Evolutionary conservation across 2,329 filamentous ascomycete genomes (phyloP).

Genomic region (Cercospora beticola): DNA sequence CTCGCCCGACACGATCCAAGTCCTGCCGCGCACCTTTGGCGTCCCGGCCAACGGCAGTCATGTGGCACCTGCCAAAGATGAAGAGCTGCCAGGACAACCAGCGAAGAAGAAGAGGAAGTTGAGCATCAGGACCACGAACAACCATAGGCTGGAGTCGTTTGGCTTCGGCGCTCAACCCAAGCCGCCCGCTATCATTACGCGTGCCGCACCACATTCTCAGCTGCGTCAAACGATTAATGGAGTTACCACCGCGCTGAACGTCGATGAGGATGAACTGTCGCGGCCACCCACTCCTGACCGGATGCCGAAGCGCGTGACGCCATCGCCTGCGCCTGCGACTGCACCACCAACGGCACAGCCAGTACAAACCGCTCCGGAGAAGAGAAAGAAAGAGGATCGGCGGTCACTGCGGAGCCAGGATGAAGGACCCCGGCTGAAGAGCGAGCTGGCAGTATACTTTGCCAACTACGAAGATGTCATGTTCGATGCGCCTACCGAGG

Average conservation of each 20-base stretch:
- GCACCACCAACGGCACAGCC: conserved; percentile 2
- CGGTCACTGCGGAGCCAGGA: conserved; percentile 85
- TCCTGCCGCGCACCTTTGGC: background rate
- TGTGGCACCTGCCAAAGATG: conserved; percentile 2
- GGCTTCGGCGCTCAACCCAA: conserved; percentile 23
- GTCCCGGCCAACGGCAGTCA: background rate
- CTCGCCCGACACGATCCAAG: conserved; percentile 10
- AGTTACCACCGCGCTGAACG: conserved; percentile 37
- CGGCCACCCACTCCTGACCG: conserved; percentile 17
- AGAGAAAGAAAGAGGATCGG: conserved; percentile 54
- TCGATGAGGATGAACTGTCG: conserved; percentile 24
- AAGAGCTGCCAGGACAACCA: conserved; percentile 29
- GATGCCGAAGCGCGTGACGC: conserved; percentile 14
- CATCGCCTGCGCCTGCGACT: conserved; percentile 14
- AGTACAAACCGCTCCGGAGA: conserved; percentile 27
- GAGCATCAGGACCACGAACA: conserved; percentile 25
- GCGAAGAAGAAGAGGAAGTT: conserved; percentile 32
- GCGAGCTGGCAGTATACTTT: conserved; percentile 87
- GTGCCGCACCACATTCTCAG: conserved; percentile 45
- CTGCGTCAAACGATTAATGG: conserved; percentile 47
- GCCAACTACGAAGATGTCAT: conserved; percentile 93
- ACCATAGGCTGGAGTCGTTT: conserved; percentile 29
- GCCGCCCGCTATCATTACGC: conserved; percentile 46
- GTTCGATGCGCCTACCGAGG: conserved; percentile 75
- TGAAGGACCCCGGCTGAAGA: conserved; percentile 78